Conservation (phyloP, 176 grass and related monocot genomes). For the Oryza longistaminata region DNA sequence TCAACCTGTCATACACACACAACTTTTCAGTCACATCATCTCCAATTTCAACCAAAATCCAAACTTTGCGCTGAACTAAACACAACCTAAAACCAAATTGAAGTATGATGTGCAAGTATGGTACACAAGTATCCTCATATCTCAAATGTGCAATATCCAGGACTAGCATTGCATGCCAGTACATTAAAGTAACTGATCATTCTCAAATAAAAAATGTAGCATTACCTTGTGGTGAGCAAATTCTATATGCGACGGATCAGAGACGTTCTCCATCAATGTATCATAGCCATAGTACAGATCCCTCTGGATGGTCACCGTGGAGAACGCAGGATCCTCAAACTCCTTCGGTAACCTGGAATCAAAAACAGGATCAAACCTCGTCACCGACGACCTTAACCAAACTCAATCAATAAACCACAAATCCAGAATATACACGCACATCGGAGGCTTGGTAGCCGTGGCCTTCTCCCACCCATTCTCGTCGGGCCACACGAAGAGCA, state of each 20-base stretch:
- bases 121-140: neutral
- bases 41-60: too few species aligned
- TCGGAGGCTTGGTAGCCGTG: constrained; percentile 71
- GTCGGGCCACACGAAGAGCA: constrained; percentile 96
- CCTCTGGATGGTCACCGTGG: constrained; percentile 91
- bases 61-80: too few species aligned
- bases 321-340: constrained; percentile 82
- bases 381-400: neutral
- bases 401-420: neutral
- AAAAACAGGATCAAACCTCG: neutral
- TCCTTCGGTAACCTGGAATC: constrained; percentile 81
- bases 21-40: too few species aligned
- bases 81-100: neutral
- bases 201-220: neutral
- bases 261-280: constrained; percentile 96
- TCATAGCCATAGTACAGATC: constrained; percentile 95
- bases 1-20: too few species aligned
- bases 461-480: constrained; percentile 91
- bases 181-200: neutral
- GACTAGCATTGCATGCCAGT: neutral
- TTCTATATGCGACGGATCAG: constrained; percentile 94
- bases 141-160: neutral
- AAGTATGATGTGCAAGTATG: neutral
- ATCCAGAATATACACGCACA: constrained; percentile 30
- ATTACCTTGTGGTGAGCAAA: constrained; percentile 97